phyloP scores from a whole-genome alignment of 331 rosid species.

The Malus hybrid region DNA sequence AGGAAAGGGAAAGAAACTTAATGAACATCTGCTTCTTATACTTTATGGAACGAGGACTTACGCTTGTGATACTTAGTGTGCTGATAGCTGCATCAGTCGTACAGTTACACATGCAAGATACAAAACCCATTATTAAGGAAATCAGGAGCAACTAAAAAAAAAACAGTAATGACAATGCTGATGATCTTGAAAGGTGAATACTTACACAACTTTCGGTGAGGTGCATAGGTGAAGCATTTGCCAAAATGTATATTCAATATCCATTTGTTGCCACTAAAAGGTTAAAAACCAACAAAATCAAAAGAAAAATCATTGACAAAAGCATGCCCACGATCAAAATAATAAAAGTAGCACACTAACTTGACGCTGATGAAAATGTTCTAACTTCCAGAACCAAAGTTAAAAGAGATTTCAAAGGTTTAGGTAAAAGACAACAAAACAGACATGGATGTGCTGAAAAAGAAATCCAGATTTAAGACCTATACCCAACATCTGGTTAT shows the following conservation, averaged over 20 bases:
- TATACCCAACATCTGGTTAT: background rate
- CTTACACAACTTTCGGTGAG: slow-evolving; percentile 99
- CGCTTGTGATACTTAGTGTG: slow-evolving; percentile 99
- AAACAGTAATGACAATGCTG: background rate
- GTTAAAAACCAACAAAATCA: slow-evolving; percentile 16
- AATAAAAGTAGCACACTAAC: background rate
- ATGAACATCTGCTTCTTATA: background rate
- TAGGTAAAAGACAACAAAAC: background rate
- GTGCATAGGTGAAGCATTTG: slow-evolving; percentile 99
- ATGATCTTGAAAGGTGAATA: slow-evolving; percentile 16
- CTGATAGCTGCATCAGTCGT: slow-evolving; percentile 79
- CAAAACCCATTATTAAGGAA: slow-evolving; percentile 10
- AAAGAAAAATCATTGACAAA: slow-evolving; percentile 4
- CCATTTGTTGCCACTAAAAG: slow-evolving; percentile 99
- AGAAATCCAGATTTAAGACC: background rate
- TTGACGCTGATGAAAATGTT: background rate
- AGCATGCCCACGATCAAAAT: background rate
- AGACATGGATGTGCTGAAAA: background rate
- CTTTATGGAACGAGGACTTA: slow-evolving; percentile 43
- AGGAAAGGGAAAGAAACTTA: background rate
- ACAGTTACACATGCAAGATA: slow-evolving; percentile 38
- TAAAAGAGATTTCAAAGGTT: background rate
- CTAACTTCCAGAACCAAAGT: background rate
- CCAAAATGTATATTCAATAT: slow-evolving; percentile 93
- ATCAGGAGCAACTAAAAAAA: background rate